phyloP scores from a whole-genome alignment of 768 basidiomycete genomes.

The Cubamyces lactineus region DNA sequence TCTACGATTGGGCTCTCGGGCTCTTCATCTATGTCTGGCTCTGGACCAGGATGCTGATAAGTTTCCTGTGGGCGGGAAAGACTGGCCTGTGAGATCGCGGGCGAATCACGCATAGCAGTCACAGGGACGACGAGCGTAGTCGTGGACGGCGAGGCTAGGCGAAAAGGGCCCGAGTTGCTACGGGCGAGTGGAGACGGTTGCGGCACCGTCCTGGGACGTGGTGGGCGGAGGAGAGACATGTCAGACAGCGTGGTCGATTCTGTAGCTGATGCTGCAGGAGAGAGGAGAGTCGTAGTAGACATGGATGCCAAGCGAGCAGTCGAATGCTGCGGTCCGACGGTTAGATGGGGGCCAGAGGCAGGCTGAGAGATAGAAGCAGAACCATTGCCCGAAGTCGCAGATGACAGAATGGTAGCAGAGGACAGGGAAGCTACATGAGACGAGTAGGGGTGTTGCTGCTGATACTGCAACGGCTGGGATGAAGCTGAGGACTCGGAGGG shows the following conservation, averaged over 20 bases:
- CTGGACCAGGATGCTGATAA: background rate
- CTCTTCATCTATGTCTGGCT: background rate
- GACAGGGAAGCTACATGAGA: conserved; percentile 13
- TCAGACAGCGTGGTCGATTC: conserved; percentile 14
- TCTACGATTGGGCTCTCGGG: conserved; percentile 1
- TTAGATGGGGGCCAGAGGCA: background rate
- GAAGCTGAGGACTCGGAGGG: background rate
- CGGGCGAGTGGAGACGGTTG: conserved; percentile 10
- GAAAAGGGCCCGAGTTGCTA: background rate
- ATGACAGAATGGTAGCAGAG: conserved; percentile 17
- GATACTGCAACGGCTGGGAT: background rate
- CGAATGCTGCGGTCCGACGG: background rate
- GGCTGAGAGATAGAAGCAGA: conserved; percentile 13
- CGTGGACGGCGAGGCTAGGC: conserved; percentile 18
- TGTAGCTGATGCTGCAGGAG: background rate
- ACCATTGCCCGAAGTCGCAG: conserved; percentile 1
- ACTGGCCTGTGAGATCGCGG: background rate
- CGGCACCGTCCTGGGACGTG: background rate
- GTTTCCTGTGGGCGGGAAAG: background rate
- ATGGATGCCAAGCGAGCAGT: background rate
- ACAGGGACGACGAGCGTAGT: conserved; percentile 15
- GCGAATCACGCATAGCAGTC: conserved; percentile 12
- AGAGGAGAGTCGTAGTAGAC: conserved; percentile 14
- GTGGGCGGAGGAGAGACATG: conserved; percentile 18
- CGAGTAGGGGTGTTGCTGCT: background rate